Evolutionary conservation across 345 rosid genomes (phyloP), one percentile per base, ranked within the genome.

Genomic region (Litchi chinensis): DNA sequence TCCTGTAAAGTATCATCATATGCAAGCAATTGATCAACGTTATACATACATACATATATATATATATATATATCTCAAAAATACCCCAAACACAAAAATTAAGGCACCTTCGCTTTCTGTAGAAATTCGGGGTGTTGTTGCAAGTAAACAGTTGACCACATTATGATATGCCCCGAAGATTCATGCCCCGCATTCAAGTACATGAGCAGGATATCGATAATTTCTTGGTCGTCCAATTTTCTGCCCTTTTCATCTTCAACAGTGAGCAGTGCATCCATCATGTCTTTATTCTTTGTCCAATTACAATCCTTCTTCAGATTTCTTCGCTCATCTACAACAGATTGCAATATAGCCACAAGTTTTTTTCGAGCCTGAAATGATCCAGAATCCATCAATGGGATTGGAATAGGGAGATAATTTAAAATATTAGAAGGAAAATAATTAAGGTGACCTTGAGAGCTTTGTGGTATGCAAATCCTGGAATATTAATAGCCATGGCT

Each of bases 161-260:
- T 95, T 3, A 83, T 90, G 79, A 89, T 87, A 74, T 95, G 98
- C 22, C 90, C 98, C 1, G 98, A 93, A 65, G 98, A 95, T 85
- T 95, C 98, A 70, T 95, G 97, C 70, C 97, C 97, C 0, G 97
- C 98, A 84, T 93, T 92, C 73, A 95, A 85, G 83, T 95, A 95
- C 97, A 92, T 93, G 46, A 95, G 21, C 67, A 92, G 74, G 43
- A 95, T 64, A 67, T 95, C 98, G n/a, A 95, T 89, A 79, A 95
- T 92, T 46, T 95, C 97, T 71, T 92, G 90, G 0, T 95, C 90
- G 0, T 76, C 80, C 75, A 95, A 81, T 81, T 73, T 85, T 79
- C 90, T 84, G 22, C 97, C 95, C 5, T 89, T 88, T 68, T 91
- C 98, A 77, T 93, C 98, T 76, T 89, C 77, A 44, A 85, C 91